Percentiles rank a stretch among this genome's conserved stretches.
Conservation (phyloP, 306 rosid genomes). For the Morella rubra region DNA sequence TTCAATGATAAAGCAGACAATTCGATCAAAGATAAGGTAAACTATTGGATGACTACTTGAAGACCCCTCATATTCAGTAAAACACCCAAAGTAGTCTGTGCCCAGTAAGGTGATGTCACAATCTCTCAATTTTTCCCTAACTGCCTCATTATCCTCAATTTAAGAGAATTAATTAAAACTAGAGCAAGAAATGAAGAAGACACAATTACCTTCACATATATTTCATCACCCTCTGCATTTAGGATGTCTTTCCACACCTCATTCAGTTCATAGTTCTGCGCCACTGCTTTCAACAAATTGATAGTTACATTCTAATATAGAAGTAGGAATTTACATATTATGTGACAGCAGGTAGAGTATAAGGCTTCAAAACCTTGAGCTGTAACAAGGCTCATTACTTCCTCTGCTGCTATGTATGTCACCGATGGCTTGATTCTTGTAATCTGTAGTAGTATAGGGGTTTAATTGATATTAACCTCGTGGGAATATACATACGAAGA, state of each 20-base stretch:
- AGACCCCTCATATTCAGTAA: neutral
- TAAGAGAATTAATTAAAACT: neutral
- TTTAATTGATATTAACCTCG: neutral
- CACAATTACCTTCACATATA: constrained; percentile 79
- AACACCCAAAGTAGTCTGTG: neutral
- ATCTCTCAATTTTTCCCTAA: neutral
- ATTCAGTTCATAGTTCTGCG: constrained; percentile 74
- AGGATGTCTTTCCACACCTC: constrained; percentile 95
- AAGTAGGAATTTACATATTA: neutral
- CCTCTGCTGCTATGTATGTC: constrained; percentile 85
- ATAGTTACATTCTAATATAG: constrained; percentile 8
- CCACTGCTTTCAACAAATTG: constrained; percentile 57
- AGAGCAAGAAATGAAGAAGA: neutral
- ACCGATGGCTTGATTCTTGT: constrained; percentile 77
- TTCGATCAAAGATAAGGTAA: too few relatives aligned
- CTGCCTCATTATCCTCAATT: neutral
- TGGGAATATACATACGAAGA: neutral
- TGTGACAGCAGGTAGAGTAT: constrained; percentile 12
- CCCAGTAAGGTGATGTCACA: neutral
- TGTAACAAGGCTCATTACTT: constrained; percentile 96
- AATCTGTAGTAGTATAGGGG: constrained; percentile 45
- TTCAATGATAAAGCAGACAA: neutral
- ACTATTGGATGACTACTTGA: neutral
- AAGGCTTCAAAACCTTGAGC: constrained; percentile 73
- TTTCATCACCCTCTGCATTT: constrained; percentile 93